Evolutionary conservation across 1,139 yeast genomes (phyloP), one percentile per base, ranked within the genome.

Genomic region (Pichia sp.): DNA sequence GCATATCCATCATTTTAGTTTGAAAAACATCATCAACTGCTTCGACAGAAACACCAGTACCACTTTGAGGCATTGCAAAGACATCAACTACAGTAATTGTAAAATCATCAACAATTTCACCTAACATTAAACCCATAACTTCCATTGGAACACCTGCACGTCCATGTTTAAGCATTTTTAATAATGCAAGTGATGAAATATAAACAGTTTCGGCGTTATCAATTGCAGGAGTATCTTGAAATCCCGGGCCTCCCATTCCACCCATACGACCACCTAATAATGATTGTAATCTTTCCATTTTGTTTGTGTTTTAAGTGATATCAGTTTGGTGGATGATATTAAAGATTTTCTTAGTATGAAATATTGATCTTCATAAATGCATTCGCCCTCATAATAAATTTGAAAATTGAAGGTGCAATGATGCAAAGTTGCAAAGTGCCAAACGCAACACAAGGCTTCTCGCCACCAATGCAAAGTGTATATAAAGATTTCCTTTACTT

Each of bases 61-160:
- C 95, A 27, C 87, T 80, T 68, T 92, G 98, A 22, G 98, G 98
- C 98, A 92, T 92, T 49, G 98, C 98, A 73, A 92, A 92, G 44
- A 92, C 98, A 62, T 92, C 98, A 51, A 87, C 89, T 34, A 92
- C 98, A 58, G 90, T 96, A 39, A 94, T 94, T 1, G 98, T 94
- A 67, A 86, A 92, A 52, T 94, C 98, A 64, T 94, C 98, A 27
- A 94, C 95, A 67, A 92, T 90, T 58, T 92, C 97, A 42, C 99
- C 99, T 57, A 94, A 77, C 99, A 94, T 94, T 54, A 94, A 75
- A 4, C 99, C 99, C 99, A 94, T 94, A 41, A 94, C 99, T 70
- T 94, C 99, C 99, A 94, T 94, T 20, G 99, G 99, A 45, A 94
- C 98, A 62, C 99, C 99, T 1, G 98, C 97, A 60, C 97, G 76